Evolutionary conservation across 1,139 yeast species (phyloP), one percentile per base, ranked within the genome.

Genomic region (Diutina siamensis): DNA sequence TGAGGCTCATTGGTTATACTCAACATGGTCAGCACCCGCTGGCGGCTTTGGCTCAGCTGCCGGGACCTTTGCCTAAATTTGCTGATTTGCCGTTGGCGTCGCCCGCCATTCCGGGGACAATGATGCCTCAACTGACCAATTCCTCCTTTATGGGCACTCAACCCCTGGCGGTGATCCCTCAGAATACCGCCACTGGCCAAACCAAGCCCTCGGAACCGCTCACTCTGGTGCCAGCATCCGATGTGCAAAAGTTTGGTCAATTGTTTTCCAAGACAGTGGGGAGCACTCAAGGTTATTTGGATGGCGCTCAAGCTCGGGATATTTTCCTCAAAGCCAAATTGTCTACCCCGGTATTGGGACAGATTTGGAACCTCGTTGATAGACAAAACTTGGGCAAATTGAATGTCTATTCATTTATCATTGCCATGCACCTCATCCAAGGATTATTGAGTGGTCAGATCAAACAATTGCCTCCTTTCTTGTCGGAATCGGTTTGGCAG

Each of bases 391-490:
- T 75, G 2, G 98, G 98, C 5, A 71, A 74, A 46, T 74, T 92
- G 55, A 73, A 76, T 49, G 75, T 79, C 56, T 72, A 80, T 20
- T 89, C 86, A 55, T 92, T 94, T 57, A 77, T 86, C 35, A 76
- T 92, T 54, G 97, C 98, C 8, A 92, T 94, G 98, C 95, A 86
- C 63, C 72, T 94, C 58, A 86, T 94, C 51, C 97, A 89, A 61
- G 81, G 88, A 46, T 67, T 82, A 42, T 68, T 87, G 57, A 76
- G 79, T 57, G 84, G 88, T n/a, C 56, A 76, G 5, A 66, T 85
- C 52, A 73, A 72, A 48, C 76, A 76, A 48, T 66, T 87, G 48
- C 97, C 98, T 4, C 68, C 79, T 1, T 64, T 71, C 31, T 64
- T 92, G 48, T 89, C 97, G 1, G 78, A 75, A 46, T 65, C 68